Base-by-base conservation (phyloP, 805 yeast species). In the Zygosaccharomyces gambellarensis region DNA sequence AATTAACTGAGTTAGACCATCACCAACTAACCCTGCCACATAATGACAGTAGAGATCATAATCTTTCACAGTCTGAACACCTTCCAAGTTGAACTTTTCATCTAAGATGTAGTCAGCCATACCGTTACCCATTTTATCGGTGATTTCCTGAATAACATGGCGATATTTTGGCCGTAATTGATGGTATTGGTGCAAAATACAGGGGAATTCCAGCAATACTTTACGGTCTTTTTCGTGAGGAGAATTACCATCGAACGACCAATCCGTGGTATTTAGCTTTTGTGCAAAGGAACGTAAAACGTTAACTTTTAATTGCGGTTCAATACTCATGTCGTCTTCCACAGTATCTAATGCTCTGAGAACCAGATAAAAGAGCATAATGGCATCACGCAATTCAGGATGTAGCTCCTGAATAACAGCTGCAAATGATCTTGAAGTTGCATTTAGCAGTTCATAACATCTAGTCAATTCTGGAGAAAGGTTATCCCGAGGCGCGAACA, bases 11-110 rank as follows among this genome's bases (percentile, higher is more conserved):
- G 98, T 90, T 58, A 90, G 75, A 2, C 99, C 99, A 63, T 90
- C 97, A 49, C 99, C 99, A 36, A 94, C 98, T 46, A 94, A 75
- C 2, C 99, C 99, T 1, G 99, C 99, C 51, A 94, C 99, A 63
- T 90, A 88, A 70, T 90, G 90, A 70, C 99, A 94, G 73, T 94
- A 94, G 53, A 85, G 74, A 65, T 94, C 90, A 65, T 86, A 94
- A 63, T 90, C 98, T 52, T 78, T 74, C 40, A 87, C 66, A 1
- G 97, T 88, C 43, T 72, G 73, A 42, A 94, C 83, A 1, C 98
- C 98, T 53, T 81, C 80, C 56, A 78, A 65, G 66, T 88, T 89
- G 72, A 87, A 87, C 54, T 83, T 77, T 45, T 85, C 94, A 62
- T 85, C 82, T 59, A 78, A 73, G 47, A 87, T 82, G 69, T 90